Evolutionary conservation across 345 rosid species (phyloP).

Genomic region (Salix caprea): DNA sequence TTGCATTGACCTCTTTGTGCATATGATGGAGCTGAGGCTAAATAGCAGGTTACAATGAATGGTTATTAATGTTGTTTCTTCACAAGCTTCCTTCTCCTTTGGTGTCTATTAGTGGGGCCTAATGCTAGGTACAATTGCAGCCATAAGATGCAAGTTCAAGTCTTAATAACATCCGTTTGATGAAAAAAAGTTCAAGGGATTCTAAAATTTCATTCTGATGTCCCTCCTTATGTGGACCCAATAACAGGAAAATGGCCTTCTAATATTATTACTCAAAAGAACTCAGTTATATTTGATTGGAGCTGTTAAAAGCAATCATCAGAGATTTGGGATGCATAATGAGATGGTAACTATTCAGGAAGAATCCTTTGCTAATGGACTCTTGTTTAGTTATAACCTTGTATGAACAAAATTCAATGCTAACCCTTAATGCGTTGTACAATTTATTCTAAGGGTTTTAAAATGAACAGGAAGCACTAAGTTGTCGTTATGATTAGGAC

Average conservation of each 20-base stretch:
- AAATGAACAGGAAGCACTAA: constrained; percentile 1
- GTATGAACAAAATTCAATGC: neutral
- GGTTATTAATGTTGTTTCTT: neutral
- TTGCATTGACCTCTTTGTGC: constrained; percentile 92
- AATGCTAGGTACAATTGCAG: no score
- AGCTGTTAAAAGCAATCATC: neutral
- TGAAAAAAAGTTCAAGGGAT: no score
- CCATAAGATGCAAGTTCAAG: no score
- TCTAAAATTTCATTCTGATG: no score
- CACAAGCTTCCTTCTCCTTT: neutral
- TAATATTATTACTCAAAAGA: no score
- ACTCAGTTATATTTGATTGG: no score
- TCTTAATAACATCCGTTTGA: no score
- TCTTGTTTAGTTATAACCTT: neutral
- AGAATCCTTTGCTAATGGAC: neutral
- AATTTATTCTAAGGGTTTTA: neutral
- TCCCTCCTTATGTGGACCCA: no score
- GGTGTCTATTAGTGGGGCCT: neutral
- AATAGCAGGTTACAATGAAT: constrained; percentile 62
- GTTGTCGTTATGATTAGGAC: neutral
- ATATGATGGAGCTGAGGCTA: constrained; percentile 96
- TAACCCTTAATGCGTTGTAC: neutral
- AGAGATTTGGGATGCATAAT: neutral
- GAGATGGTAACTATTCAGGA: neutral
- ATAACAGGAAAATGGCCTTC: no score